A percentile compares a stretch with the other conserved stretches of the same genome.
Evolutionary conservation across 148 eudicot species (phyloP).

Genomic region (Rhododendron vialii): DNA sequence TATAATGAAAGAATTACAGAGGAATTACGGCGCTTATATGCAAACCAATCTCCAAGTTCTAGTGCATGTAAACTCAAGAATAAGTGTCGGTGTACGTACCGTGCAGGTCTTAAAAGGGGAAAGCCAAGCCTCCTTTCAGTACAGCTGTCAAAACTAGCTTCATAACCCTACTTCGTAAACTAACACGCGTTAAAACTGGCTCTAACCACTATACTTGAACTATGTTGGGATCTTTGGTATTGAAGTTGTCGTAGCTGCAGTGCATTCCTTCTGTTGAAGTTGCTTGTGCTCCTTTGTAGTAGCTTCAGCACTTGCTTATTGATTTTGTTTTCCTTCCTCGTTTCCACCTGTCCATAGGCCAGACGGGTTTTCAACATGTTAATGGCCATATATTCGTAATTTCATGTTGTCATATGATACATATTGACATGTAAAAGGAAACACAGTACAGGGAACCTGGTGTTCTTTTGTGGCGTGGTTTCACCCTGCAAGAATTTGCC

Average conservation of each 20-base stretch:
- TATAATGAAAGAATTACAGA: not conserved
- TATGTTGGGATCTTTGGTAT: not conserved
- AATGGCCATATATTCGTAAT: not conserved
- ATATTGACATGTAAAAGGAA: not conserved
- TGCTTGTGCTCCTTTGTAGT: not conserved
- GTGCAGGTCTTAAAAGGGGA: not conserved
- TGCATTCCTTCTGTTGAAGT: not conserved
- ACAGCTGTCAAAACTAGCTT: not conserved
- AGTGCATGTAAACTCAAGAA: not conserved
- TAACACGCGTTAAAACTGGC: not conserved
- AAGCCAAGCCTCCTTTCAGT: not conserved
- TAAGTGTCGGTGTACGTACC: not conserved
- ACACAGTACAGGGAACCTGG: conserved; percentile 87
- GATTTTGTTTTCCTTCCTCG: not conserved
- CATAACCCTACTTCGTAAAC: not conserved
- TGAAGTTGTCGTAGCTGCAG: not conserved
- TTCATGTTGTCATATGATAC: not conserved
- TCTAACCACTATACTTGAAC: not conserved
- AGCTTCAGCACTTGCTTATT: not conserved
- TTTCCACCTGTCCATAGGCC: not conserved
- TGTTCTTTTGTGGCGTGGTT: conserved; percentile 85
- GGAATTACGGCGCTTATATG: not conserved
- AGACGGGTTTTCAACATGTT: not conserved
- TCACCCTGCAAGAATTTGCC: conserved; percentile 77
- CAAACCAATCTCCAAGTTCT: not conserved